Conservation (phyloP, 805 yeast species). For the Teunomyces barrocoloradensis region DNA sequence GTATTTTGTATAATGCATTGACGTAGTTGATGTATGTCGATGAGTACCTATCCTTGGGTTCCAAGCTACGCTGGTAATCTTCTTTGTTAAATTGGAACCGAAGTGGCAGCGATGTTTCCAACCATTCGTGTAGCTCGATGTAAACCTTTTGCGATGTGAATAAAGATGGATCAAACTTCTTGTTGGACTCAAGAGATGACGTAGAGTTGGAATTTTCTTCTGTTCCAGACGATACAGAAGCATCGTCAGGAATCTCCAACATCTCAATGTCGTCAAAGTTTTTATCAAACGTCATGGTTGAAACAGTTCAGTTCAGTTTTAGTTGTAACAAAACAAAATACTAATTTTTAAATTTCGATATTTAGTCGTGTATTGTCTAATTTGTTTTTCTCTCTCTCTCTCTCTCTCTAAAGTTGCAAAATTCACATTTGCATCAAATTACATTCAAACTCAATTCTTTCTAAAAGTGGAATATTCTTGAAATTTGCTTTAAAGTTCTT, state of each 20-base stretch:
- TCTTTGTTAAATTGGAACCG: slow-evolving; percentile 42
- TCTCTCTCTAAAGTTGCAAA: not conserved
- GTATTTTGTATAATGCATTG: slow-evolving; percentile 48
- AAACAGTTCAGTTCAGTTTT: not conserved
- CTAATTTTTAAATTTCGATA: not conserved
- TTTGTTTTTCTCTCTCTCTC: not conserved
- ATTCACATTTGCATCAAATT: not conserved
- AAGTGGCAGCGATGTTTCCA: slow-evolving; percentile 33
- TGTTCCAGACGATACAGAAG: slow-evolving; percentile 16
- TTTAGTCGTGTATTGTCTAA: slow-evolving; percentile 1
- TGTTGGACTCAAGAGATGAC: slow-evolving; percentile 3
- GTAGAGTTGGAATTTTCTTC: slow-evolving; percentile 16
- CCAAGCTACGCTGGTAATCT: slow-evolving; percentile 37
- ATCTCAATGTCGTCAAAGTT: slow-evolving; percentile 39
- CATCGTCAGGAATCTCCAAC: slow-evolving; percentile 42
- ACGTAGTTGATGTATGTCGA: slow-evolving; percentile 46
- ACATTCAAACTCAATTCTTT: not conserved
- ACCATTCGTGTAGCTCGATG: slow-evolving; percentile 47
- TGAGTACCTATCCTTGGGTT: slow-evolving; percentile 33
- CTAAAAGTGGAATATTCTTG: not conserved
- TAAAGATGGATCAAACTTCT: slow-evolving; percentile 1
- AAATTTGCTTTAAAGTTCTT: not conserved
- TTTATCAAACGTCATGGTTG: not conserved
- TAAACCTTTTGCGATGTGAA: slow-evolving; percentile 18
- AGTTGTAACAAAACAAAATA: not conserved